A percentile compares a stretch with the other conserved stretches of the same genome.
Conservation (phyloP, 257 asterid species). For the Solanum rostratum region DNA sequence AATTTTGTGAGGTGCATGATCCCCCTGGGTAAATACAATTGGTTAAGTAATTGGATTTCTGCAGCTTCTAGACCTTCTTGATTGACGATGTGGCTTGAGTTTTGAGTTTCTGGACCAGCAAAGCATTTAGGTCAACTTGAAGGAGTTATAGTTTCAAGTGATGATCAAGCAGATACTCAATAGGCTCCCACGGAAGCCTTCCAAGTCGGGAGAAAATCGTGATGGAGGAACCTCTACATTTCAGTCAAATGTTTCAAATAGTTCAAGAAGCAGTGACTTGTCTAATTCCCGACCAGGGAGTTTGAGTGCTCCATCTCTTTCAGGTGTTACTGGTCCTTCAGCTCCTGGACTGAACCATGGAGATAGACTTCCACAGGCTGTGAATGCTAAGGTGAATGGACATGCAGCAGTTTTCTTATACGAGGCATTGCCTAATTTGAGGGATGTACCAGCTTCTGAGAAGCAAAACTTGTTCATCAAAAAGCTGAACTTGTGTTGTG, state of each 20-base stretch:
- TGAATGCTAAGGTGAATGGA: conserved; percentile 32
- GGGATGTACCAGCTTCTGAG: conserved; percentile 71
- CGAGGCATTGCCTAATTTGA: conserved; percentile 72
- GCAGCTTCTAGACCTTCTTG: neutral
- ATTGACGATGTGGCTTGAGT: neutral
- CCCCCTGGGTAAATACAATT: neutral
- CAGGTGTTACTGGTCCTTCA: conserved; percentile 16
- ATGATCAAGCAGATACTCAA: conserved; percentile 69
- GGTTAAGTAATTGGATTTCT: conserved; percentile 3
- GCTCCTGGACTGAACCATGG: conserved; percentile 16
- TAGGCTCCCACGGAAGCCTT: conserved; percentile 65
- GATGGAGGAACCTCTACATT: conserved; percentile 26
- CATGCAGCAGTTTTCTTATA: conserved; percentile 29
- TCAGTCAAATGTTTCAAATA: conserved; percentile 26
- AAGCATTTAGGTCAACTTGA: neutral
- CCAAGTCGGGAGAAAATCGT: conserved; percentile 44
- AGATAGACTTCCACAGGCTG: conserved; percentile 19
- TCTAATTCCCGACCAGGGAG: conserved; percentile 13
- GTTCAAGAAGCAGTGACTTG: conserved; percentile 25
- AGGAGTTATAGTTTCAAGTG: conserved; percentile 16
- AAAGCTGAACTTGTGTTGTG: conserved; percentile 64
- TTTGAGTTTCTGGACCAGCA: neutral
- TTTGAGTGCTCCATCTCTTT: conserved; percentile 16
- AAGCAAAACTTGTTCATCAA: conserved; percentile 59
- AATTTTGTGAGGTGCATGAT: conserved; percentile 5